Base-by-base conservation (phyloP, 768 basidiomycete genomes). In the Suillus ampliporus region DNA sequence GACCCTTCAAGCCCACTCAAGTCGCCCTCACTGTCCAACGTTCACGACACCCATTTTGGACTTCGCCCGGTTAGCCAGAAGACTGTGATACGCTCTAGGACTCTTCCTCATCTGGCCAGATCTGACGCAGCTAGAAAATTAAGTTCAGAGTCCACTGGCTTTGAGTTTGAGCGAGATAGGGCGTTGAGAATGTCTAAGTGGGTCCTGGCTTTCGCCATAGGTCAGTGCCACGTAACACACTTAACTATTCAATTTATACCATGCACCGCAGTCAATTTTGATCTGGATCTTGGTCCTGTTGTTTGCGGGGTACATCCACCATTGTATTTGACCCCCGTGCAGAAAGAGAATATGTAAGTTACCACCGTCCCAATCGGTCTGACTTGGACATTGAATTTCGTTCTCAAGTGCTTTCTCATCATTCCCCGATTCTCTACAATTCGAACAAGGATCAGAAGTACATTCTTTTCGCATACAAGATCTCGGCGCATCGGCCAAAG, bases 381-480 rank as follows among this genome's bases (percentile, higher is more conserved):
- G 54, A 44, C 5, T 34, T 13, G 28, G 21, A 40, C 1, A 37
- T 58, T 38, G 38, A 57, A 72, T 60, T 60, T 40, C 7, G 23
- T 26, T 38, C 26, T 50, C 3, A 56, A 97, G 95, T 60, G 92
- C 95, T 2, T 98, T 98, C 74, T 92, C 91, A 8, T 88, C 94
- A 1, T 95, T 98, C 69, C 95, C 95, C 0, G 95, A 98, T 71
- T 94, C 94, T 0, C 77, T 88, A 2, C 88, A 92, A 60, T 94
- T 94, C 61, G 88, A 92, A 51, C 89, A 96, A 71, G 94, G 94
- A 7, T 87, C 88, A 0, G 88, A 92, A 70, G 82, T 84, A 1
- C 94, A 97, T 74, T 94, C 92, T 0, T 97, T 97, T 78, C 88
- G 95, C 56, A 85, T 97, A 58, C 86, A 92, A 56, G 83, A 83